A percentile compares a stretch with the other conserved stretches of the same genome.
These are phyloP conservation scores for Arthrobotrys sphaeroides DNA, from an alignment of 2,329 filamentous ascomycete genomes.

Conservation along the genomic window DNA sequence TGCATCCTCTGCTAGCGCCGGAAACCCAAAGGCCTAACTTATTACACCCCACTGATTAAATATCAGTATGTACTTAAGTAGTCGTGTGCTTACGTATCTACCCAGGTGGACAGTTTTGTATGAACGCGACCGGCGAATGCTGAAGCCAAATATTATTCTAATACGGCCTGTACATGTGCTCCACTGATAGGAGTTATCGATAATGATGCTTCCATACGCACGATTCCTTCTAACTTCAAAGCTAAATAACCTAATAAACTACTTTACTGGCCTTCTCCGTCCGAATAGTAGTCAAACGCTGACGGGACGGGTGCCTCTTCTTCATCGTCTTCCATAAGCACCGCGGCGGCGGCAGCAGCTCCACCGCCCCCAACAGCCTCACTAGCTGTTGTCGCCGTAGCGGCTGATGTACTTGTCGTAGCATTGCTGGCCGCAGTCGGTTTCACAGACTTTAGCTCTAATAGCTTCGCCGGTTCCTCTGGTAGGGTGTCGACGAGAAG, in stretches of 20 bases:
- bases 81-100: no score
- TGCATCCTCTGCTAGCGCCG: conserved; percentile 10
- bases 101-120: no score
- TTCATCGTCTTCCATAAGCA: conserved; percentile 76
- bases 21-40: no score
- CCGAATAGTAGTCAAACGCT: conserved; percentile 82
- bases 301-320: conserved; percentile 76
- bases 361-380: conserved; percentile 58
- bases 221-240: background rate
- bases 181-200: conserved; percentile 36
- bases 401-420: conserved; percentile 61
- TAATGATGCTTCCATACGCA: conserved; percentile 29
- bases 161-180: conserved; percentile 42
- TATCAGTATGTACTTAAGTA: no score
- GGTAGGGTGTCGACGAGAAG: conserved; percentile 87
- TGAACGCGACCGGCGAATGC: no score
- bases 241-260: background rate
- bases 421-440: conserved; percentile 53
- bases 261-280: conserved; percentile 67
- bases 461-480: conserved; percentile 77
- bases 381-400: conserved; percentile 68
- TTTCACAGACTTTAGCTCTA: conserved; percentile 95
- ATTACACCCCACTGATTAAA: no score
- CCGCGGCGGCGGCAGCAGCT: conserved; percentile 77
- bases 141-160: conserved; percentile 36